These are phyloP conservation scores for Pseudofabraea citricarpa DNA, from an alignment of 2,329 filamentous ascomycete genomes.

Conservation along the genomic window DNA sequence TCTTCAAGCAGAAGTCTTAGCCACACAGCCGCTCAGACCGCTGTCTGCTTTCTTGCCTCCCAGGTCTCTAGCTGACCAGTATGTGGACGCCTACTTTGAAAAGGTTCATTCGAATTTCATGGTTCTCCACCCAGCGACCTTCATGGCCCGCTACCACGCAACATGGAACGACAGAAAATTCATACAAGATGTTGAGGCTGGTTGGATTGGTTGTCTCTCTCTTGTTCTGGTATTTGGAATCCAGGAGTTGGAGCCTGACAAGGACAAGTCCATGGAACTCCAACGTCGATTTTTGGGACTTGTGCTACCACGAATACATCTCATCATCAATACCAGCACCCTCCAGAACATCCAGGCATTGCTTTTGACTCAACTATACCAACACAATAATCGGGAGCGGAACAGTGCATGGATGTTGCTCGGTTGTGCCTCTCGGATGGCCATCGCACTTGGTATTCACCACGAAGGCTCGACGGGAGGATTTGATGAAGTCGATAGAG, in stretches of 20 bases:
- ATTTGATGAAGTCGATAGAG: constrained; percentile 27
- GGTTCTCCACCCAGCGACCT: constrained; percentile 34
- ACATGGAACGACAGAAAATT: constrained; percentile 26
- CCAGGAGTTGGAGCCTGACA: constrained; percentile 28
- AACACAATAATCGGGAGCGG: constrained; percentile 36
- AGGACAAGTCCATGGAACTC: constrained; percentile 25
- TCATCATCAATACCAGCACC: constrained; percentile 32
- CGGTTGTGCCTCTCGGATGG: constrained; percentile 36
- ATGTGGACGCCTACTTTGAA: constrained; percentile 35
- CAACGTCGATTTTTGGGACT: constrained; percentile 29
- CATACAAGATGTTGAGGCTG: constrained; percentile 31
- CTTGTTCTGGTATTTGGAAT: constrained; percentile 37
- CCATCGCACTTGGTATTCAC: constrained; percentile 39
- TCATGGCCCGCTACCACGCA: constrained; percentile 32
- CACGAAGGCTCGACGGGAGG: constrained; percentile 33
- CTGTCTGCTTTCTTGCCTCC: constrained; percentile 27
- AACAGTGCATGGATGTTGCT: constrained; percentile 36
- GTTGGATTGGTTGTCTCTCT: constrained; percentile 36
- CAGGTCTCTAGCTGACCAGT: constrained; percentile 31
- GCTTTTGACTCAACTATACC: constrained; percentile 35
- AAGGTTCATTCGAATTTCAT: constrained; percentile 33
- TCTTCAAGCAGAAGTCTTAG: constrained; percentile 11
- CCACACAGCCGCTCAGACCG: constrained; percentile 13
- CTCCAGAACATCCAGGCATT: constrained; percentile 37
- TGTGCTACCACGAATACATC: constrained; percentile 29